Base-by-base conservation (phyloP, 768 basidiomycete species). In the Collybiopsis luxurians region DNA sequence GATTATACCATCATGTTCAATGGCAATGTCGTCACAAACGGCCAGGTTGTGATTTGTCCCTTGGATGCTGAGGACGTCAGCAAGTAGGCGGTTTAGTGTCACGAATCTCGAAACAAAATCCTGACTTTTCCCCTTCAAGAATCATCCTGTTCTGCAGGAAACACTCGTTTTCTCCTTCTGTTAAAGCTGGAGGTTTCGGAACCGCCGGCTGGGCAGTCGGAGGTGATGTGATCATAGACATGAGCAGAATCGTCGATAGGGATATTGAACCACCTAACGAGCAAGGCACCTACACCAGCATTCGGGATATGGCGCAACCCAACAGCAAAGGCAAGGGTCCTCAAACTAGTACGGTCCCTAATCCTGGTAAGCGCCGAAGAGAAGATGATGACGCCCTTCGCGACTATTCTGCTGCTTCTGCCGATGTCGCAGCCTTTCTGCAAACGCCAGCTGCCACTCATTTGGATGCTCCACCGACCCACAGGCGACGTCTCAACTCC, bases 121-220 rank as follows among this genome's bases (percentile, higher is more conserved):
- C 54, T 50, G 24, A 42, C 13, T 60, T 59, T 54, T 49, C 50
- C 49, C 36, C n/a, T 53, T 34, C 11, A 55, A 92, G 90, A 63
- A 76, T 84, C 55, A 70, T 96, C 56, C 61, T 79, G 12, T 94
- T 95, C 69, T 95, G 92, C 66, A 71, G 67, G n/a, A 82, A 83
- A 53, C 78, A 93, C 64, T 71, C 72, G 0, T 73, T 95, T 2
- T 84, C 87, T 10, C 82, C 89, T 4, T 93, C 91, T 9, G 80
- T 94, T 63, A 94, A 92, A 67, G 89, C 91, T 1, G 95, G 95
- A 24, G 95, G 95, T 0, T 95, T 90, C 66, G 95, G 93, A 5
- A 95, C 90, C 1, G 91, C 87, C 10, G 94, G 92, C 1, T 93
- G 92, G 89, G 84, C 91, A 46, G 82, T 95, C 53, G 85, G 85